Evolutionary conservation across 805 yeast genomes (phyloP), one percentile per base, ranked within the genome.

Genomic region (Pichia heedii): DNA sequence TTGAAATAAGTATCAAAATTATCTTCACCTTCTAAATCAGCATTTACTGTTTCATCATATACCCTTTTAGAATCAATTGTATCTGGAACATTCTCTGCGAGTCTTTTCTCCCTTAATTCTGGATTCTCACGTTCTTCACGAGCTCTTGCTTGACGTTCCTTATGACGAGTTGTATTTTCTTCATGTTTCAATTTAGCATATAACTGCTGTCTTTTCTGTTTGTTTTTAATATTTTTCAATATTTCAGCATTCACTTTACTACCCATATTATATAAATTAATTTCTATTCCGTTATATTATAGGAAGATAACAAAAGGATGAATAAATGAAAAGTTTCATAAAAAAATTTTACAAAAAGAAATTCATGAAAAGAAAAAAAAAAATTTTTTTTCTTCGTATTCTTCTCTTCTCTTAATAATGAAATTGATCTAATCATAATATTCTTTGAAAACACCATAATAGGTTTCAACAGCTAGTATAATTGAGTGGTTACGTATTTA

Each of bases 31-130:
- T 74, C 81, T 19, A 74, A 61, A 47, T 76, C 82, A 44, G 60
- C 57, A 27, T 66, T 69, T 18, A 86, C 81, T 1, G 96, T 84
- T 61, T 89, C 96, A 60, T 88, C 97, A 53, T 63, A 88, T 1
- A 81, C 90, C 58, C 97, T 70, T 70, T 84, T 84, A 43, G 77
- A 71, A 54, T 88, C 97, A 41, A 87, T 76, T 5, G 97, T 88
- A 21, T 76, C 78, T 4, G 96, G 87, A 2, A 84, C 77, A 60
- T 88, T 87, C 44, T 73, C 78, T 5, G 77, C 74, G 33, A 90
- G 68, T 62, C 98, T 79, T 58, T 88, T 81, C 43, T 78, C 86
- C 58, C 76, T 84, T 46, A 86, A 65, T 51, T 81, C 87, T 1
- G 97, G 96, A 55, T 89, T 83, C 24, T 73, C 77, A 44, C 81